These are phyloP conservation scores for Misopates orontium DNA, from an alignment of 257 asterid species.

Conservation along the genomic window DNA sequence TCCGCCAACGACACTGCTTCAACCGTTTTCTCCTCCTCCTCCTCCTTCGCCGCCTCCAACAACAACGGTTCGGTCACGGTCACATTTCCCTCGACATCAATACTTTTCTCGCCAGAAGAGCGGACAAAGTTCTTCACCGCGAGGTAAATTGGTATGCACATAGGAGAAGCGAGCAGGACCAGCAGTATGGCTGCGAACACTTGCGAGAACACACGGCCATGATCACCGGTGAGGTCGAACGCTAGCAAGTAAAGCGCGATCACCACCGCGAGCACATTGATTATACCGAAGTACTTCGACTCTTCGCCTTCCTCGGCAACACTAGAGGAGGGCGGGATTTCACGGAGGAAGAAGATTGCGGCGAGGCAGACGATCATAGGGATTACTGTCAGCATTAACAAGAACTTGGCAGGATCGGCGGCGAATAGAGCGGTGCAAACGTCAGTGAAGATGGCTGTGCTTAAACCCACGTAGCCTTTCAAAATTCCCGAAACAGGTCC, in stretches of 20 bases:
- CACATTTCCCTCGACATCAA: constrained; percentile 43
- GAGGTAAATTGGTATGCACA: constrained; percentile 63
- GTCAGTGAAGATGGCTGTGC: constrained; percentile 96
- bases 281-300: constrained; percentile 60
- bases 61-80: constrained; percentile 46
- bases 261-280: constrained; percentile 65
- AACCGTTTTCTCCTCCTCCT: constrained; percentile 25
- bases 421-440: constrained; percentile 85
- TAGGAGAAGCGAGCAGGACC: constrained; percentile 63
- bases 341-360: constrained; percentile 83
- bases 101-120: constrained; percentile 19
- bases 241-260: constrained; percentile 73
- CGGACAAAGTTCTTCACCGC: constrained; percentile 33
- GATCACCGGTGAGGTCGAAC: constrained; percentile 66
- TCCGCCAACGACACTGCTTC: constrained; percentile 20
- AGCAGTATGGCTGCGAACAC: constrained; percentile 66
- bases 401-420: constrained; percentile 72
- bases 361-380: constrained; percentile 75
- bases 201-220: constrained; percentile 54
- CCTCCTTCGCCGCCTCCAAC: constrained; percentile 16
- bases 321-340: constrained; percentile 77
- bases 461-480: constrained; percentile 91
- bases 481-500: constrained; percentile 92
- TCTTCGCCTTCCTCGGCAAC: constrained; percentile 64
- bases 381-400: constrained; percentile 64